phyloP scores from a whole-genome alignment of 2,329 filamentous ascomycete species.

The Erysiphe pulchra region DNA sequence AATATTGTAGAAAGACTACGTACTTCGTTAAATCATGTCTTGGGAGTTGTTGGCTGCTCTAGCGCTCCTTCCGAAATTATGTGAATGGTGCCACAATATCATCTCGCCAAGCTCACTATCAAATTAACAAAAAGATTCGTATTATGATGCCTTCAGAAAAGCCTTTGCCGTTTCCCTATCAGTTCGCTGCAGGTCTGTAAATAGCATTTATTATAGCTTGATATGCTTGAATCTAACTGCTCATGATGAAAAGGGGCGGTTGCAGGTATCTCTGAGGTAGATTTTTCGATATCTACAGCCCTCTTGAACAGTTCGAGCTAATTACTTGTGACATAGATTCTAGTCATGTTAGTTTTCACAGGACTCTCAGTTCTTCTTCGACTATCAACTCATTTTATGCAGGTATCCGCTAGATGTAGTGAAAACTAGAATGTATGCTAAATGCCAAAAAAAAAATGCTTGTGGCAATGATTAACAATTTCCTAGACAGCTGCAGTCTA shows the following conservation, averaged over 20 bases:
- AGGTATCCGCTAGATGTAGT: conserved; percentile 98
- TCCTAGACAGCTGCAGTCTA: conserved; percentile 62
- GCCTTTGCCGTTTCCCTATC: conserved; percentile 77
- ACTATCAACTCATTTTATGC: conserved; percentile 6
- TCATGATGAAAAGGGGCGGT: conserved; percentile 40
- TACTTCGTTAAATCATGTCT: no score
- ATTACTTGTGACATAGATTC: conserved; percentile 31
- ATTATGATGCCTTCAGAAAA: conserved; percentile 16
- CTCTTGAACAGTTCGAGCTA: neutral
- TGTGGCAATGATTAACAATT: neutral
- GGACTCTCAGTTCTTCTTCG: conserved; percentile 1
- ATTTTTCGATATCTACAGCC: conserved; percentile 12
- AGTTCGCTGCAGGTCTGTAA: conserved; percentile 65
- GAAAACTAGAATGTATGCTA: conserved; percentile 77
- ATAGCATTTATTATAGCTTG: conserved; percentile 5
- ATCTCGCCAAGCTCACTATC: no score
- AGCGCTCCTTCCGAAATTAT: no score
- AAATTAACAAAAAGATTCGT: no score
- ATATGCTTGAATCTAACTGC: conserved; percentile 6
- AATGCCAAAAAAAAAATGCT: neutral
- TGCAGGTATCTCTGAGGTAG: conserved; percentile 89
- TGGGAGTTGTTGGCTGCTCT: no score
- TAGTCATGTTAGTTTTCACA: conserved; percentile 43
- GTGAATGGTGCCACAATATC: no score
- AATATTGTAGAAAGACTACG: no score